Base-by-base conservation (phyloP, 148 eudicot genomes). In the Mesembryanthemum crystallinum region DNA sequence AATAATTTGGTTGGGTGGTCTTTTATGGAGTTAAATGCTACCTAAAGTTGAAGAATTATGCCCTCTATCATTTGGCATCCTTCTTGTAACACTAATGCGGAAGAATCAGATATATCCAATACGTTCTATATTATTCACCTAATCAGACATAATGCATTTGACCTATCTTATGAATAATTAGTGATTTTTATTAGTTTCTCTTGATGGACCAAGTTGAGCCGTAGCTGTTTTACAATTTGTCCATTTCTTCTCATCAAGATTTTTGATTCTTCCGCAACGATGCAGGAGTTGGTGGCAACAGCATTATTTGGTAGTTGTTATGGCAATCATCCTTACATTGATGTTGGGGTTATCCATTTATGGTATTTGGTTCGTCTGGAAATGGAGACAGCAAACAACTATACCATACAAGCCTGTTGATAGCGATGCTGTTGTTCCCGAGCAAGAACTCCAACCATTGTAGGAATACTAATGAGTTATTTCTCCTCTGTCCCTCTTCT, bases 361-460 rank as follows among this genome's bases (percentile, higher is more conserved):
- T 33, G 93, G 89, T 45, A 77, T 80, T 71, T 90, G 89, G 92
- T 73, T 89, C 76, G 66, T 89, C 69, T 85, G 95, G 98, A 86
- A 79, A 80, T 78, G 86, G 76, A 83, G 82, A 79, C 86, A 87
- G 49, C 83, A 83, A 84, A n/a, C 81, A 11, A 47, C 67, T 12
- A 54, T 79, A 72, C 73, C 85, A 14, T 94, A 94, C 83, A 88
- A 83, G 81, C 93, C 96, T 33, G 94, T 92, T 14, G 90, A 86
- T 63, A 90, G 88, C 3, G 89, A 88, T 64, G 27, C 87, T 24
- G 78, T 69, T 71, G 76, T 82, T 33, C 80, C 85, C 24, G 94
- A 92, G 87, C 93, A 90, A 82, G 97, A 94, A 87, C 90, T 94
- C 63, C 98, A 94, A 82, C 93, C 96, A 8, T 86, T 84, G 75